Conservation (phyloP, 768 basidiomycete species). For the Psilocybe azurescens region DNA sequence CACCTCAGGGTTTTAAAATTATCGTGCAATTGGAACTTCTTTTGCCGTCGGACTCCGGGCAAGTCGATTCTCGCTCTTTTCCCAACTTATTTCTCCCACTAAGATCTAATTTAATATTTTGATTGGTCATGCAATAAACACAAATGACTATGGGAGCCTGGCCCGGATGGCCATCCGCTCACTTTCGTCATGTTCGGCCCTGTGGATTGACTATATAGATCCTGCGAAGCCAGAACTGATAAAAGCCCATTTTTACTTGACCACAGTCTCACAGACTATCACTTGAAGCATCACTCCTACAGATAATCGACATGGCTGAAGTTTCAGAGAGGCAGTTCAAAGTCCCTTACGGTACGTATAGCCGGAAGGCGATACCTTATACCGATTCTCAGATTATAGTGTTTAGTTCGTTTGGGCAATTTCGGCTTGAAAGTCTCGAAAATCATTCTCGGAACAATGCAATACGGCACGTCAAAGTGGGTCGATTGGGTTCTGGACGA, state of each 20-base stretch:
- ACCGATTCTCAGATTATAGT: not conserved
- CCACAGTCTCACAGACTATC: not conserved
- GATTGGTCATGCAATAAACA: too few relatives aligned
- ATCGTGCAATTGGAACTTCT: too few relatives aligned
- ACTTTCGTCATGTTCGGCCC: too few relatives aligned
- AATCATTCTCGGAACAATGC: conserved; percentile 69
- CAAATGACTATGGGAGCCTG: too few relatives aligned
- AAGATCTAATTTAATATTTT: too few relatives aligned
- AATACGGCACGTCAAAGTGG: conserved; percentile 58
- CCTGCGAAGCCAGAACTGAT: not conserved
- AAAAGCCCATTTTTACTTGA: not conserved
- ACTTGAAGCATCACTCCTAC: not conserved
- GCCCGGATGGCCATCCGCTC: too few relatives aligned
- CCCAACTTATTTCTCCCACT: too few relatives aligned
- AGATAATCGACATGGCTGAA: not conserved
- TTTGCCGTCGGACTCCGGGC: too few relatives aligned
- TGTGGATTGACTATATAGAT: not conserved
- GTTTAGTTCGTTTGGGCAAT: conserved; percentile 48
- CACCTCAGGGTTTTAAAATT: too few relatives aligned
- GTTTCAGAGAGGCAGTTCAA: conserved; percentile 2
- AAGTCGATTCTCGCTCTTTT: too few relatives aligned
- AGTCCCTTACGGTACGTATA: conserved; percentile 18
- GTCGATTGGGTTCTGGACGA: conserved; percentile 51
- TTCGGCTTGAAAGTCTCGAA: conserved; percentile 69
- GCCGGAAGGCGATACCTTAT: not conserved